phyloP scores from a whole-genome alignment of 1,284 basidiomycete species.

The Pseudomicrostroma phylloplanum region DNA sequence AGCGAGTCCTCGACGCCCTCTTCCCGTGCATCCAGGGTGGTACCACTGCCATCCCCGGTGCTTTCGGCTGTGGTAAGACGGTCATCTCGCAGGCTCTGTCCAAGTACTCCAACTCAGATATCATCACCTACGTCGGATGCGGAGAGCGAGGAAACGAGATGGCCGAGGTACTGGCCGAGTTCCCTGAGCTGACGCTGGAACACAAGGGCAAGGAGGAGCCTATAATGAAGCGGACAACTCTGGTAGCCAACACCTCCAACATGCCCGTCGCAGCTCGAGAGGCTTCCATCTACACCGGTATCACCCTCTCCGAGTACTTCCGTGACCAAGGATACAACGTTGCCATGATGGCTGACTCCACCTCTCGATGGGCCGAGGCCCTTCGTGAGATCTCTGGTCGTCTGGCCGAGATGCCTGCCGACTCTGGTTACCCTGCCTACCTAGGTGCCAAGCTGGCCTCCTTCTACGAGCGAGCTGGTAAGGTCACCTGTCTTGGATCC shows the following conservation, averaged over 20 bases:
- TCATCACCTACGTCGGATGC: conserved; percentile 97
- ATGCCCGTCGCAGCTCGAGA: conserved; percentile 99
- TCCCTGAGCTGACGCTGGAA: conserved; percentile 82
- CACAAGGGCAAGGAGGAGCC: conserved; percentile 89
- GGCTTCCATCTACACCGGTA: conserved; percentile 99
- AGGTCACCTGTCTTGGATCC: conserved; percentile 84
- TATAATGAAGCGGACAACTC: conserved; percentile 99
- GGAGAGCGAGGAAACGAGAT: conserved; percentile 64
- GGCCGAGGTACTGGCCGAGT: conserved; percentile 95
- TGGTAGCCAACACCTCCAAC: conserved; percentile 99
- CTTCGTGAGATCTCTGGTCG: conserved; percentile 98
- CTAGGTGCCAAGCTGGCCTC: conserved; percentile 88
- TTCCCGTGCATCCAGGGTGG: conserved; percentile 99
- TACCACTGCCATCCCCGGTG: conserved; percentile 97
- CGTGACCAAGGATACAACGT: conserved; percentile 97
- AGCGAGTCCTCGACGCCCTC: conserved; percentile 91
- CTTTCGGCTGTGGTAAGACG: conserved; percentile 75
- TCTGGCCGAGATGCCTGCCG: conserved; percentile 98
- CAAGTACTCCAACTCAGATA: conserved; percentile 99
- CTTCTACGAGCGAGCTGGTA: conserved; percentile 99
- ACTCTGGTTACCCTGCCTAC: conserved; percentile 93
- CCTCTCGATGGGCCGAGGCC: conserved; percentile 98
- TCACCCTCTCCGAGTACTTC: conserved; percentile 99
- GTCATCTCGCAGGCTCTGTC: conserved; percentile 66
- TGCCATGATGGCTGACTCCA: conserved; percentile 99